phyloP scores from a whole-genome alignment of 768 basidiomycete genomes.

The Boletus reticulatus region DNA sequence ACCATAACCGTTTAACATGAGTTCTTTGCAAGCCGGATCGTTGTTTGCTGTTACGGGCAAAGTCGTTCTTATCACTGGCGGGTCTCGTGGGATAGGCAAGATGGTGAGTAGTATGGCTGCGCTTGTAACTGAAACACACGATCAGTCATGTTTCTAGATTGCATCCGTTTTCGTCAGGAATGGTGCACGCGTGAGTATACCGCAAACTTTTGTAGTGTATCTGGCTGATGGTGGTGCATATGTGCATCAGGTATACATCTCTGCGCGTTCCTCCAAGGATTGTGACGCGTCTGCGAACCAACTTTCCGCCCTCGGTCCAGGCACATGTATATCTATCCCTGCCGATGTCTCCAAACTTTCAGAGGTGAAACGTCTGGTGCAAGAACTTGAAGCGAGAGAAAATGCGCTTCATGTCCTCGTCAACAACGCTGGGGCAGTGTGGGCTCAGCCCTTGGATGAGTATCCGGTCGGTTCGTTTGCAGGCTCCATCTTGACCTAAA shows the following conservation, averaged over 20 bases:
- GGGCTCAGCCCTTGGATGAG: slow-evolving; percentile 47
- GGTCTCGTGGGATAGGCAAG: slow-evolving; percentile 64
- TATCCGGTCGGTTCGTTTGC: slow-evolving; percentile 37
- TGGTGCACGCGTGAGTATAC: slow-evolving; percentile 51
- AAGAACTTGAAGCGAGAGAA: slow-evolving; percentile 51
- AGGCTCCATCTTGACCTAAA: neutral
- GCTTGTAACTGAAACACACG: neutral
- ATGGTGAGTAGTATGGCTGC: slow-evolving; percentile 41
- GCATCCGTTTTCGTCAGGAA: slow-evolving; percentile 61
- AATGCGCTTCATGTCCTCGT: slow-evolving; percentile 54
- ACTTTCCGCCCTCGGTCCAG: slow-evolving; percentile 51
- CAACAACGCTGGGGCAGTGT: slow-evolving; percentile 64
- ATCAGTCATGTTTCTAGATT: slow-evolving; percentile 41
- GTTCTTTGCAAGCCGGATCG: slow-evolving; percentile 32
- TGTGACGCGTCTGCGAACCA: slow-evolving; percentile 51
- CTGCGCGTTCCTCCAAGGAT: slow-evolving; percentile 52
- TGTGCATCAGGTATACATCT: slow-evolving; percentile 52
- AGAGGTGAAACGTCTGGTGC: slow-evolving; percentile 52
- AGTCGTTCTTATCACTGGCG: slow-evolving; percentile 63
- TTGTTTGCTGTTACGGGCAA: slow-evolving; percentile 53
- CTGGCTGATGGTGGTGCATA: neutral
- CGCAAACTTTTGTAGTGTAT: neutral
- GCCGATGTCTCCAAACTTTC: slow-evolving; percentile 53
- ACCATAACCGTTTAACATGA: slow-evolving; percentile 28
- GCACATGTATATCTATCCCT: slow-evolving; percentile 51